Conservation (phyloP, 805 yeast genomes). For the Komagataella mondaviorum region DNA sequence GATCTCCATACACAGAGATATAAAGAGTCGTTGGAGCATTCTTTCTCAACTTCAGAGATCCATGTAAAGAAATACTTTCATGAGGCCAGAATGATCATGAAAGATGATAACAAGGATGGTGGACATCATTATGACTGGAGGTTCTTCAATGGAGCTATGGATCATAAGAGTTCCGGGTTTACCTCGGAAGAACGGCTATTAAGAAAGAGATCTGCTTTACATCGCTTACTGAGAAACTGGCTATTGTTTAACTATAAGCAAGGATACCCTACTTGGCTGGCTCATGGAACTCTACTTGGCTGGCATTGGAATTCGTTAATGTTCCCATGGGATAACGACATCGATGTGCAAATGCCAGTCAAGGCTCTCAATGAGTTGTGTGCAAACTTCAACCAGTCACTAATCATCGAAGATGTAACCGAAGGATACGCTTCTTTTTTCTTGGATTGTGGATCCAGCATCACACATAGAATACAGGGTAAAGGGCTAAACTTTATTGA, state of each 20-base stretch:
- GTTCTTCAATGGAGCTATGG: constrained; percentile 29
- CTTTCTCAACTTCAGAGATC: not conserved
- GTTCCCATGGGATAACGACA: constrained; percentile 45
- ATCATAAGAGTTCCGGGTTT: constrained; percentile 11
- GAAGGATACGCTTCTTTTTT: constrained; percentile 18
- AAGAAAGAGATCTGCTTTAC: constrained; percentile 20
- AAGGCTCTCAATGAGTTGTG: constrained; percentile 32
- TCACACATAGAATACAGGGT: constrained; percentile 42
- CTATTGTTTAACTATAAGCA: constrained; percentile 27
- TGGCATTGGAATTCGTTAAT: constrained; percentile 46
- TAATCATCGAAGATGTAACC: constrained; percentile 23
- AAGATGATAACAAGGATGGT: constrained; percentile 1
- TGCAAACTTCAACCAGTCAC: constrained; percentile 26
- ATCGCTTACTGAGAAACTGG: constrained; percentile 32
- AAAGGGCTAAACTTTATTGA: constrained; percentile 52
- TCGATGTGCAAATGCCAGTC: constrained; percentile 39
- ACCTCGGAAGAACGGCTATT: constrained; percentile 15
- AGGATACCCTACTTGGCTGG: constrained; percentile 39
- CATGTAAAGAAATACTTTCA: constrained; percentile 18
- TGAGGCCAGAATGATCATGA: constrained; percentile 11
- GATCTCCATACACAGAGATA: not conserved
- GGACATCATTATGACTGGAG: constrained; percentile 34
- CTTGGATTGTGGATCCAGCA: constrained; percentile 26
- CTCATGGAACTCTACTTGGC: constrained; percentile 46
- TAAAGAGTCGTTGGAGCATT: not conserved